These are phyloP conservation scores for Elsinoe batatas DNA, from an alignment of 2,329 filamentous ascomycete species.

Conservation along the genomic window DNA sequence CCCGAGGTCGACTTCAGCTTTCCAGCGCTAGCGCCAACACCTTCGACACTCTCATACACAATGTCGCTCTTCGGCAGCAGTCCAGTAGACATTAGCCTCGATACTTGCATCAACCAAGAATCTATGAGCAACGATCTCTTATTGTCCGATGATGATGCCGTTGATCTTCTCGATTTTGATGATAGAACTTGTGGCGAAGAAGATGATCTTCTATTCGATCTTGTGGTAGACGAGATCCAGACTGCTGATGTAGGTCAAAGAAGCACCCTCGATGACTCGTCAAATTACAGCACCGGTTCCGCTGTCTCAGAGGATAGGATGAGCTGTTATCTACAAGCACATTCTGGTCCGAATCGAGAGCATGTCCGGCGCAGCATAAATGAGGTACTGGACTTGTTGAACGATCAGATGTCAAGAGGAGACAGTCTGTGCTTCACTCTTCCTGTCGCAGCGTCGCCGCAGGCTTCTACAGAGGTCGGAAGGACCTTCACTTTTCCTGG, in stretches of 20 bases:
- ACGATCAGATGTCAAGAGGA: too few species aligned
- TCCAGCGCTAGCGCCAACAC: not conserved
- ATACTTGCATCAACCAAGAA: not conserved
- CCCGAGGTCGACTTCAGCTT: not conserved
- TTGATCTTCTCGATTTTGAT: not conserved
- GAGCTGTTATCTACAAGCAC: too few species aligned
- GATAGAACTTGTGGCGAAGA: not conserved
- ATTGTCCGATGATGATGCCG: not conserved
- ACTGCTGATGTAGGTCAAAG: too few species aligned
- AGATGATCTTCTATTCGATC: too few species aligned
- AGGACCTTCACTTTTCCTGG: conserved; percentile 40
- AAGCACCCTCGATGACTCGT: too few species aligned
- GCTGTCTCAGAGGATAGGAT: too few species aligned
- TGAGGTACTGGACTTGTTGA: not conserved
- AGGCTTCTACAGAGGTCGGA: not conserved
- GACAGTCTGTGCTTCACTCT: too few species aligned
- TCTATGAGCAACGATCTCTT: not conserved
- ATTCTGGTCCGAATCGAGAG: not conserved
- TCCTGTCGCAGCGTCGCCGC: too few species aligned
- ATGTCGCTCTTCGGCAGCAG: conserved; percentile 1
- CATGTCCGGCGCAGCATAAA: not conserved
- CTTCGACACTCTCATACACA: not conserved
- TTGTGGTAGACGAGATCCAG: too few species aligned
- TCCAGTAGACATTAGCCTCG: not conserved
- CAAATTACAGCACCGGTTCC: too few species aligned